Evolutionary conservation across 164 flowering plant species (phyloP), one percentile per base, ranked within the genome.

Genomic region (Kalanchoe fedtschenkoi): DNA sequence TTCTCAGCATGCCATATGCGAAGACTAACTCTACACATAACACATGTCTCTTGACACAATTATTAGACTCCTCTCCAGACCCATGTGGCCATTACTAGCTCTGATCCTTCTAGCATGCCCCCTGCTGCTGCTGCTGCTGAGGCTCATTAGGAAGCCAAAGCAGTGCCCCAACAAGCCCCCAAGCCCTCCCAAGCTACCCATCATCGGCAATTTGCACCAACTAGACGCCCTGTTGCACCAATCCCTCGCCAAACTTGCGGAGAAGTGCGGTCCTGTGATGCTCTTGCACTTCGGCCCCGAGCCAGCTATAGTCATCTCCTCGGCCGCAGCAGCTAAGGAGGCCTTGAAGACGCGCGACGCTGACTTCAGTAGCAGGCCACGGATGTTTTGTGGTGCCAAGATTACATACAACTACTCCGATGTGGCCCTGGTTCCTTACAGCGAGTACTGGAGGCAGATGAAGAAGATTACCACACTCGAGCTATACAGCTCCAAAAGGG

Each of bases 121-220:
- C 39, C 39, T 37, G 39, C 13, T 37, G n/a, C n/a, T n/a, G n/a
- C n/a, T n/a, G n/a, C n/a, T n/a, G 6, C 11, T 37, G 11, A 37
- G 39, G 39, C 22, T 4, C 61, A 2, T 24, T n/a, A 28, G 26
- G 22, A 3, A 7, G n/a, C 9, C 28, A 59, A 6, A 30, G 13
- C 16, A 22, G 9, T 28, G 22, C 34, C 22, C 39, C 32, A 37
- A 5, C 24, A 8, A 62, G 35, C 74, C 70, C 3, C 78, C 76
- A 5, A 30, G 74, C 28, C 79, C 79, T 26, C 66, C 68, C 15
- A 66, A 53, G 64, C 64, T 72, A 26, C 76, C 79, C 1, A 26
- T 76, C 5, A 24, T 72, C 28, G 78, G 78, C 1, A 69, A 75
- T 58, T 47, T 75, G 42, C 75, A 75, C 67, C 79, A 70, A 28